phyloP scores from a whole-genome alignment of 2,329 filamentous ascomycete species.

The Talaromyces sp. region DNA sequence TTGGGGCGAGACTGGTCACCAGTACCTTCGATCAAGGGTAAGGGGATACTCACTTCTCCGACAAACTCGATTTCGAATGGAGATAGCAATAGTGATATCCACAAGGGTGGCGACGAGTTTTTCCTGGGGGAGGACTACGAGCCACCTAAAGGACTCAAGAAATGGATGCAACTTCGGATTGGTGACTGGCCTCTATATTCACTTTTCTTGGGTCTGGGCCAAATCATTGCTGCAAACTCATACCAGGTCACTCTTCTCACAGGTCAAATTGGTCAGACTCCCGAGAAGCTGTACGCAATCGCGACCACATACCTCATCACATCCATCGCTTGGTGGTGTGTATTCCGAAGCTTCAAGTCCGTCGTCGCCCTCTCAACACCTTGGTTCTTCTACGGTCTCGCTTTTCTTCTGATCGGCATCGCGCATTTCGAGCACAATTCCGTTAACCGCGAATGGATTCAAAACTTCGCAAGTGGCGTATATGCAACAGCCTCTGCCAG shows the following conservation, averaged over 20 bases:
- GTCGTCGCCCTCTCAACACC: conserved; percentile 58
- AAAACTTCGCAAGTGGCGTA: conserved; percentile 59
- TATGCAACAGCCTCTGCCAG: conserved; percentile 62
- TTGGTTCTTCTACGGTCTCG: conserved; percentile 61
- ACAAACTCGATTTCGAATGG: conserved; percentile 43
- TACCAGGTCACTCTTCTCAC: conserved; percentile 67
- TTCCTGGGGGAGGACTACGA: conserved; percentile 55
- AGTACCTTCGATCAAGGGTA: conserved; percentile 31
- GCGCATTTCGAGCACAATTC: conserved; percentile 52
- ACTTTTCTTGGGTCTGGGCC: conserved; percentile 58
- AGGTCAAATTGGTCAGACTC: conserved; percentile 58
- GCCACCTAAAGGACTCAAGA: conserved; percentile 54
- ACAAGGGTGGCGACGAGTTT: conserved; percentile 52
- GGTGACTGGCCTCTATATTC: conserved; percentile 65
- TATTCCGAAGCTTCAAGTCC: conserved; percentile 58
- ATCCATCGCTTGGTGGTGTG: conserved; percentile 60
- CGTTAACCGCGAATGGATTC: conserved; percentile 50
- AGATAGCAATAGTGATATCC: conserved; percentile 35
- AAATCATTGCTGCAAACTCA: conserved; percentile 63
- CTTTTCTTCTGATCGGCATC: conserved; percentile 61
- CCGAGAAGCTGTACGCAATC: conserved; percentile 58
- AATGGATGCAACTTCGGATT: conserved; percentile 54
- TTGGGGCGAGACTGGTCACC: conserved; percentile 50
- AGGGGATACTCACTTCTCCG: conserved; percentile 33
- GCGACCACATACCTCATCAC: conserved; percentile 58